These are phyloP conservation scores for Coniochaeta prunicola DNA, from an alignment of 2,329 filamentous ascomycete genomes.

Conservation along the genomic window DNA sequence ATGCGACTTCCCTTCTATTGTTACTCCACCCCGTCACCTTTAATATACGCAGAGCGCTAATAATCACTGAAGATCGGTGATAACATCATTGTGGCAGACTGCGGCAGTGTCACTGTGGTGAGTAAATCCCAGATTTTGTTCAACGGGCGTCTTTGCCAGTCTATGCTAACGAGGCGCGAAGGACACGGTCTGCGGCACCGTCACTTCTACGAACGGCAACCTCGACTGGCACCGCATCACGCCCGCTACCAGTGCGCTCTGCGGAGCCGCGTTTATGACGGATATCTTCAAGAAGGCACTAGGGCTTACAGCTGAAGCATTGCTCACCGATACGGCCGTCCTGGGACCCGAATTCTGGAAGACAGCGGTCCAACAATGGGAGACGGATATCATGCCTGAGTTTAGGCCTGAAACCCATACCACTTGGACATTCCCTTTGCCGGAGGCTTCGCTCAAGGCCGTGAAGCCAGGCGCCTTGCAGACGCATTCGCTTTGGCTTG, in stretches of 20 bases:
- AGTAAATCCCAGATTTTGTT: not conserved
- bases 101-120: not conserved
- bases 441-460: not conserved
- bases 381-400: not conserved
- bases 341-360: not conserved
- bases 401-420: not conserved
- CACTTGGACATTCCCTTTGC: not conserved
- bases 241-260: not conserved
- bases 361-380: not conserved
- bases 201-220: not conserved
- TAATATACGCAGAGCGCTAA: not conserved
- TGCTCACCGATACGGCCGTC: not conserved
- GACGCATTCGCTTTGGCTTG: not conserved
- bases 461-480: not conserved
- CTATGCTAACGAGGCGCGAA: not conserved
- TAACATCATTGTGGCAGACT: not conserved
- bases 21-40: not conserved
- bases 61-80: not conserved
- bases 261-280: not conserved
- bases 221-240: not conserved
- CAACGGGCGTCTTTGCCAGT: not conserved
- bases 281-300: not conserved
- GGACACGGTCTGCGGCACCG: not conserved
- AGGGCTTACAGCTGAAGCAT: not conserved
- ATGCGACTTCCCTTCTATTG: not conserved